Conservation (phyloP, 2,329 filamentous ascomycete genomes). For the Botryotinia narcissicola region DNA sequence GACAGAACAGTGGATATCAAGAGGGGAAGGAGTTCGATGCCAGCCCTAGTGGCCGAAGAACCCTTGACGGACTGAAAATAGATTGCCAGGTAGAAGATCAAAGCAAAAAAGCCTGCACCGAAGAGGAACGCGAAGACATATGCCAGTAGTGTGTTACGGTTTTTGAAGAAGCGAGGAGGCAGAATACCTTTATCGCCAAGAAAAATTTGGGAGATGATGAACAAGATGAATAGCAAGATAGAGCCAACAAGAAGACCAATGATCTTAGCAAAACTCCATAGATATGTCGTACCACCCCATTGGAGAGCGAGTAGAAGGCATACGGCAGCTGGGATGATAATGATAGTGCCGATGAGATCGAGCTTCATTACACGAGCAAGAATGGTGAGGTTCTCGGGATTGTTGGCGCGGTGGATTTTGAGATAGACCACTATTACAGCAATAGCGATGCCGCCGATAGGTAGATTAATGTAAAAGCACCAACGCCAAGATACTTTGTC, state of each 20-base stretch:
- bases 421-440: conserved; percentile 43
- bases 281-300: conserved; percentile 42
- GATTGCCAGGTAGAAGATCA: conserved; percentile 38
- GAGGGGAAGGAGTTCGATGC: conserved; percentile 45
- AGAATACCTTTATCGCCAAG: conserved; percentile 39
- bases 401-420: conserved; percentile 42
- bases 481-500: conserved; percentile 37
- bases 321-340: conserved; percentile 41
- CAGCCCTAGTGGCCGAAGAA: conserved; percentile 43
- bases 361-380: conserved; percentile 34
- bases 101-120: conserved; percentile 34
- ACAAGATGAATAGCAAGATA: conserved; percentile 36
- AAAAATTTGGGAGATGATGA: conserved; percentile 38
- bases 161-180: conserved; percentile 41
- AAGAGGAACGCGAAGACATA: conserved; percentile 31
- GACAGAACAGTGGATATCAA: conserved; percentile 44
- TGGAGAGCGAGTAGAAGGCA: conserved; percentile 43
- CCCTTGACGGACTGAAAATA: conserved; percentile 40
- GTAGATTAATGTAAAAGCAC: conserved; percentile 36
- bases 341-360: conserved; percentile 39
- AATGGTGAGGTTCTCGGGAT: conserved; percentile 30
- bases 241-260: conserved; percentile 40
- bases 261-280: conserved; percentile 39
- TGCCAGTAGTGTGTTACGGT: conserved; percentile 29
- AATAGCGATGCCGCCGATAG: conserved; percentile 42